Percentiles rank a stretch among this genome's conserved stretches.
Conservation (phyloP, 768 basidiomycete genomes). For the Tulasnella sp. region DNA sequence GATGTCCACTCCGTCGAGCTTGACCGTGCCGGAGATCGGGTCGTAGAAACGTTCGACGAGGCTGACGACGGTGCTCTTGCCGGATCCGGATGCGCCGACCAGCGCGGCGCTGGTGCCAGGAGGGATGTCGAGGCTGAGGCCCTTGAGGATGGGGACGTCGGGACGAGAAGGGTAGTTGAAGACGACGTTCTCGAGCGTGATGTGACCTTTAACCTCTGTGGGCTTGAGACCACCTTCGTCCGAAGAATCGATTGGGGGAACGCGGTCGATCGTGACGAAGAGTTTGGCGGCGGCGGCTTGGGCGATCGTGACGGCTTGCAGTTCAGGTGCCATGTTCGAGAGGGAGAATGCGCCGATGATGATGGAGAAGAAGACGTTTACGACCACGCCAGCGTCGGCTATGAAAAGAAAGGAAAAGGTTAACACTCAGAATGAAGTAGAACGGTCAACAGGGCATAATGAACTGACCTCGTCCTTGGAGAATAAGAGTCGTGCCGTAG, state of each 20-base stretch:
- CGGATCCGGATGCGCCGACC: conserved; percentile 78
- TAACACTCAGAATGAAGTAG: neutral
- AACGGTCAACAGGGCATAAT: neutral
- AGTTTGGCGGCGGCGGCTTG: conserved; percentile 89
- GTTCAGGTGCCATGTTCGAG: conserved; percentile 61
- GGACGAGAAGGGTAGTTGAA: conserved; percentile 88
- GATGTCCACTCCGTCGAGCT: conserved; percentile 67
- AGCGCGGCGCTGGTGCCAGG: conserved; percentile 78
- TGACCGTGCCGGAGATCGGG: conserved; percentile 66
- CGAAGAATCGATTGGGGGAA: conserved; percentile 84
- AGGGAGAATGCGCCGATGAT: conserved; percentile 8
- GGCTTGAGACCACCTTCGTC: conserved; percentile 68
- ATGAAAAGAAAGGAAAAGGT: conserved; percentile 40
- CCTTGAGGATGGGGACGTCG: conserved; percentile 76
- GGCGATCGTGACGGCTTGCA: conserved; percentile 81
- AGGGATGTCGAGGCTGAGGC: conserved; percentile 64
- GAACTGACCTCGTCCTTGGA: conserved; percentile 60
- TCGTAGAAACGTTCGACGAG: conserved; percentile 91
- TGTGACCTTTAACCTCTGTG: conserved; percentile 66
- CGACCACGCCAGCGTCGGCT: conserved; percentile 6
- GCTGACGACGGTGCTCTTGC: conserved; percentile 63
- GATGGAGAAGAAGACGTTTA: conserved; percentile 40
- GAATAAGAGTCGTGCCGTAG: conserved; percentile 86
- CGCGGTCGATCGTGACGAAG: conserved; percentile 85
- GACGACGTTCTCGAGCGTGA: conserved; percentile 68